Evolutionary conservation across 139 green algal species (phyloP), one percentile per base, ranked within the genome.

Genomic region (Haematococcus lacustris): DNA sequence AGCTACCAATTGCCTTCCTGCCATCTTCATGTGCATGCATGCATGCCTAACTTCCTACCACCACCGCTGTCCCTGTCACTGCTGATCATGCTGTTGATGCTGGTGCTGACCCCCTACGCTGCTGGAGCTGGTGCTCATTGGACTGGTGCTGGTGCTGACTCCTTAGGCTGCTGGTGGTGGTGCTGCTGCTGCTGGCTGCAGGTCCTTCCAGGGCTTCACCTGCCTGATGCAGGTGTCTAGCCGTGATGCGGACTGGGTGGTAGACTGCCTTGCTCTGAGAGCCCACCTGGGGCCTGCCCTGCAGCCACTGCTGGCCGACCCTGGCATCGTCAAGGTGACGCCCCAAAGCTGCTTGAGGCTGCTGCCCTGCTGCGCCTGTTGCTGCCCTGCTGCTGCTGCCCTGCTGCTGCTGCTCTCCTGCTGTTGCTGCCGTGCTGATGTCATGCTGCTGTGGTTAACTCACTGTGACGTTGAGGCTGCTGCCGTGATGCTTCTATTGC

Each of bases 141-240:
- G 38, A 37, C 25, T 34, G 13, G 38, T 6, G 32, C n/a, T 39
- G 28, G 4, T 21, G 57, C 62, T 9, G 5, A 4, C 28, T 13
- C 28, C 37, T 1, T 4, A 9, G 33, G n/a, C 9, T 17, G 30
- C 30, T 26, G n/a, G n/a, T n/a, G n/a, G n/a, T n/a, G n/a, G n/a
- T n/a, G n/a, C n/a, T n/a, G n/a, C n/a, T n/a, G n/a, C n/a, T n/a
- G n/a, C n/a, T n/a, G n/a, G n/a, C n/a, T 53, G 59, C 75, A 87
- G 82, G 65, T 83, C 78, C 0, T 88, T 86, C 71, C 82, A 88
- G 68, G 93, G 93, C 53, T 96, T 98, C 80, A 91, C 84, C 21
- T 98, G 93, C 80, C 82, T 98, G 28, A 90, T 98, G 85, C 93
- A 98, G 80, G 37, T 98, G 34, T 95, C 86, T 38, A 96, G 86